phyloP scores from a whole-genome alignment of 768 basidiomycete genomes.

The Mrakia blollopis region DNA sequence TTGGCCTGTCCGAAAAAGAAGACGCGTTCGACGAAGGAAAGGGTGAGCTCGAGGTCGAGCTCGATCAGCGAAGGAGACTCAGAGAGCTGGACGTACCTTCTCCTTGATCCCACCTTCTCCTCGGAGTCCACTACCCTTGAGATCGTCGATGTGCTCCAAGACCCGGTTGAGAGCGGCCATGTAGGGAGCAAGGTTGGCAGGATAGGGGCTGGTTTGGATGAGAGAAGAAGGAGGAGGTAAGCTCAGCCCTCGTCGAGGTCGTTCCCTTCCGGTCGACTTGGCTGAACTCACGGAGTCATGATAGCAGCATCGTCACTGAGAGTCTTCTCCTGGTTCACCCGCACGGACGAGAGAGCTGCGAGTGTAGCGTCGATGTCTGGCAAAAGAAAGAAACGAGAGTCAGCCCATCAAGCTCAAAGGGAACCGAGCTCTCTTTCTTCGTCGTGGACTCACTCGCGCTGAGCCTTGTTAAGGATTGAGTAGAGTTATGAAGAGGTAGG shows the following conservation, averaged over 20 bases:
- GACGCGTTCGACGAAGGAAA: not conserved
- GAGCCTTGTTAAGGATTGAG: slow-evolving; percentile 67
- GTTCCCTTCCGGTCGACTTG: not conserved
- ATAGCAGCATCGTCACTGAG: slow-evolving; percentile 15
- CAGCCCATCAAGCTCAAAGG: not conserved
- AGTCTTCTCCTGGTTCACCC: slow-evolving; percentile 22
- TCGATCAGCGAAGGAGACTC: not conserved
- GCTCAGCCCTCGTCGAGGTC: not conserved
- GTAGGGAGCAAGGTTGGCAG: slow-evolving; percentile 1
- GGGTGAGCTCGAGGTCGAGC: not conserved
- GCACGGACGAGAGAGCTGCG: slow-evolving; percentile 21
- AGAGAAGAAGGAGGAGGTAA: not conserved
- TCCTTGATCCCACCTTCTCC: slow-evolving; percentile 17
- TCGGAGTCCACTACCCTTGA: slow-evolving; percentile 20
- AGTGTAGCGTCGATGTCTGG: slow-evolving; percentile 28
- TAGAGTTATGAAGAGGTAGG: slow-evolving; percentile 70
- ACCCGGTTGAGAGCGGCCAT: slow-evolving; percentile 4
- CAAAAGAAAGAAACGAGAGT: not conserved
- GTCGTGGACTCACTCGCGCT: slow-evolving; percentile 57
- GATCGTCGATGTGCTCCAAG: slow-evolving; percentile 15
- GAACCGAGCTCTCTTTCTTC: not conserved
- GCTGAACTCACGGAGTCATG: slow-evolving; percentile 9
- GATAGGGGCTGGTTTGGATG: slow-evolving; percentile 8
- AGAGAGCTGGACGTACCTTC: not conserved
- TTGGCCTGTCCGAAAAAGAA: not conserved